Evolutionary conservation across 208 protist genomes (phyloP), one percentile per base, ranked within the genome.

Genomic region (Porcisia hertigi): DNA sequence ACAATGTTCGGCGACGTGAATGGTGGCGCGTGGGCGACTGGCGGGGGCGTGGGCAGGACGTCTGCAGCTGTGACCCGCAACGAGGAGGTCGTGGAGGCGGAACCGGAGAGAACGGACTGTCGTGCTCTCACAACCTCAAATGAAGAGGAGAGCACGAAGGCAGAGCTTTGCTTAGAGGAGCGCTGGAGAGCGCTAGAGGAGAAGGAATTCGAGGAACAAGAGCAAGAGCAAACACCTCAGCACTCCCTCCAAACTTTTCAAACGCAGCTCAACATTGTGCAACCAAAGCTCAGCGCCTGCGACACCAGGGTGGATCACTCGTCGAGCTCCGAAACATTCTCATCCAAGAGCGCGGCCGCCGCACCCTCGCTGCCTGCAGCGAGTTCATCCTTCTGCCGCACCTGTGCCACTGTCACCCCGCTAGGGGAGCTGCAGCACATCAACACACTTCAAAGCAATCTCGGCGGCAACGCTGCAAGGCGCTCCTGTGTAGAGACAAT

Each of bases 1-100:
- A 96, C 91, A 14, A 97, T 98, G 89, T 96, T 97, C 77, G 94
- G 94, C 49, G 81, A 87, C 60, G 45, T 75, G 53, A 79, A 73
- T 41, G 76, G 79, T 57, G 73, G 84, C n/a, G 76, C 71, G 43
- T 80, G 67, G 60, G n/a, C 57, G 1, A 43, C 53, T 14, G 69
- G 58, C 53, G 45, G 45, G 18, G 69, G 55, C 66, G 58, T 41
- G 2, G 58, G 55, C n/a, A 47, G 52, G 30, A 8, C 30, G 8
- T 25, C 69, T 30, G 36, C 52, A 54, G 69, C 1, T 4, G 69
- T 72, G 18, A 2, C 20, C 20, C 49, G 9, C 53, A 41, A 62
- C 69, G 69, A 72, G 34, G 69, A 72, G 30, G 69, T 39, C 18
- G 67, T 25, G 23, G 52, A 39, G 14, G 66, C 53, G 43, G n/a